phyloP scores from a whole-genome alignment of 805 yeast genomes.

The Kodamaea neixiangensis region DNA sequence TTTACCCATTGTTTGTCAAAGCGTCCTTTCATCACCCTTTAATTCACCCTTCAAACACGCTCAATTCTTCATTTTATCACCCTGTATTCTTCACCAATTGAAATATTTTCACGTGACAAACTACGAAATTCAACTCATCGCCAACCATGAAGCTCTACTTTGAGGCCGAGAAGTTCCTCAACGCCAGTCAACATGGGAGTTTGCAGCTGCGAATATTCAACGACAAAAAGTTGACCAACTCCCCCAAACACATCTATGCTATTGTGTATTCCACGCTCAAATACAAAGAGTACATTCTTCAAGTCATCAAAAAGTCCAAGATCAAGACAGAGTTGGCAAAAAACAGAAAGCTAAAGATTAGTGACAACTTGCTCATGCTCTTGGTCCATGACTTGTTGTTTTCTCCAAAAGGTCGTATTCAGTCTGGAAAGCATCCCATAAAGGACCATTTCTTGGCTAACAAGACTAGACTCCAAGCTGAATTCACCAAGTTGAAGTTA shows the following conservation, averaged over 20 bases:
- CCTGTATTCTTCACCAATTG: no score
- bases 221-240: conserved; percentile 34
- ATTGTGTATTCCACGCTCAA: conserved; percentile 75
- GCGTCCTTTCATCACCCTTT: no score
- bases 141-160: conserved; percentile 41
- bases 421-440: conserved; percentile 83
- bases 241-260: conserved; percentile 88
- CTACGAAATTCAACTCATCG: background rate
- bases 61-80: no score
- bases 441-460: conserved; percentile 79
- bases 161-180: conserved; percentile 43
- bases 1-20: no score
- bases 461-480: conserved; percentile 81
- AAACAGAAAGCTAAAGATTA: conserved; percentile 40
- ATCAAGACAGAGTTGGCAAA: conserved; percentile 40
- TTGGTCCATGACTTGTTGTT: conserved; percentile 81
- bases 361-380: conserved; percentile 56
- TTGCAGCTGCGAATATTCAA: conserved; percentile 42
- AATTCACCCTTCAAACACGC: no score
- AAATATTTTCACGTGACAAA: background rate
- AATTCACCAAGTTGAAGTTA: conserved; percentile 73
- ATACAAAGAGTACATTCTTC: conserved; percentile 63
- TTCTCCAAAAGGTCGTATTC: conserved; percentile 75
- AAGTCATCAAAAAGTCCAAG: conserved; percentile 66
- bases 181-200: conserved; percentile 30